Evolutionary conservation across 2,329 filamentous ascomycete species (phyloP).

Genomic region (Fusarium sp.): DNA sequence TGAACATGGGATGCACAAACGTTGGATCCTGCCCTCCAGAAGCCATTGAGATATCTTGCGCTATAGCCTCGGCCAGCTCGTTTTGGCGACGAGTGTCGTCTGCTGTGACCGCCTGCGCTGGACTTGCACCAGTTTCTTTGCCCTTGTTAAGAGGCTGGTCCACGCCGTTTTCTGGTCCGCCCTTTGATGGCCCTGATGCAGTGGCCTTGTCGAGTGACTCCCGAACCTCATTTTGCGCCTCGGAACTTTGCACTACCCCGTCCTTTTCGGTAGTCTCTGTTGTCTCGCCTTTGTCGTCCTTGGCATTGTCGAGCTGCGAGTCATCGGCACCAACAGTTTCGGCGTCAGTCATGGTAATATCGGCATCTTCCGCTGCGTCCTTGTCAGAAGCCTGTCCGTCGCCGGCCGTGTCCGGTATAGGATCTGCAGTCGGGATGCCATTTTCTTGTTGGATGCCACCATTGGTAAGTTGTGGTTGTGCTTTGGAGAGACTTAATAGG

Average conservation of each 20-base stretch:
- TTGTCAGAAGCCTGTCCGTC: conserved; percentile 20
- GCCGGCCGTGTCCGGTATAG: conserved; percentile 6
- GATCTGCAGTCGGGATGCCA: conserved; percentile 8
- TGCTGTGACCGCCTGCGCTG: conserved; percentile 4
- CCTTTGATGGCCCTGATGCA: neutral
- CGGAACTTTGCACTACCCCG: neutral
- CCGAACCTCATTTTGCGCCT: conserved; percentile 25
- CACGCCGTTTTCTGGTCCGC: conserved; percentile 15
- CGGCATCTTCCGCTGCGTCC: conserved; percentile 37
- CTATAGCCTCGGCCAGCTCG: conserved; percentile 21
- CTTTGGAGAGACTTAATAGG: conserved; percentile 48
- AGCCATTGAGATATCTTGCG: conserved; percentile 5
- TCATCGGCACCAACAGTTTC: conserved; percentile 38
- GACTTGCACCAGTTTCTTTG: neutral
- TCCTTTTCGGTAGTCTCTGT: conserved; percentile 21
- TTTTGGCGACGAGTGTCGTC: conserved; percentile 13
- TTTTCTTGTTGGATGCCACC: conserved; percentile 39
- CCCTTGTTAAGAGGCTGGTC: conserved; percentile 2
- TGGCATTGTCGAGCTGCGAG: conserved; percentile 25
- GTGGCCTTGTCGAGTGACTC: conserved; percentile 2
- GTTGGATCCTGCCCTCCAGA: conserved; percentile 54
- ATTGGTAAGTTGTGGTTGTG: conserved; percentile 37
- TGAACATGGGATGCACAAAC: conserved; percentile 81
- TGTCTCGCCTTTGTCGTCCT: conserved; percentile 16
- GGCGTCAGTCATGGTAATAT: conserved; percentile 50